phyloP scores from a whole-genome alignment of 768 basidiomycete species.

The Tulasnella sp. region DNA sequence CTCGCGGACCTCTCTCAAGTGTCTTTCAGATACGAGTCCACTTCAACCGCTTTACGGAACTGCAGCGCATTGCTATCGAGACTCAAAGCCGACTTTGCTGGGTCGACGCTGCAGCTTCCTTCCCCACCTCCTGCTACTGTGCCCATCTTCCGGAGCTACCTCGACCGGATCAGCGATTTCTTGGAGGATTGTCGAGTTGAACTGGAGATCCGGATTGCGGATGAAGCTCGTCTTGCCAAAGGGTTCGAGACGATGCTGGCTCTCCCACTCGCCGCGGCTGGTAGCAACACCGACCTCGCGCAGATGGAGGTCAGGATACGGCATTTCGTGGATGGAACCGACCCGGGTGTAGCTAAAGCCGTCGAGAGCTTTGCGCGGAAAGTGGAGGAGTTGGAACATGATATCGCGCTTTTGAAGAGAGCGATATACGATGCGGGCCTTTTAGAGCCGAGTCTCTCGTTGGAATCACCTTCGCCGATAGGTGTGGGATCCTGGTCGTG shows the following conservation, averaged over 20 bases:
- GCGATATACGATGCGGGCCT: conserved; percentile 47
- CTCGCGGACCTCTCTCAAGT: background rate
- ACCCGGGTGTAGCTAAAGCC: conserved; percentile 47
- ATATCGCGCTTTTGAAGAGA: conserved; percentile 65
- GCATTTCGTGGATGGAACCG: conserved; percentile 54
- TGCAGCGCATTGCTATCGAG: conserved; percentile 64
- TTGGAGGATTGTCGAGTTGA: conserved; percentile 78
- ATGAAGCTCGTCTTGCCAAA: conserved; percentile 59
- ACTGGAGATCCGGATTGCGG: conserved; percentile 70
- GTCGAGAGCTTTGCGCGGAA: conserved; percentile 51
- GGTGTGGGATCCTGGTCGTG: conserved; percentile 43
- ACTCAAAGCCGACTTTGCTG: conserved; percentile 40
- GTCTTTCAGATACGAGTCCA: conserved; percentile 50
- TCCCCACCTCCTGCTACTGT: background rate
- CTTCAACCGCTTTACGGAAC: conserved; percentile 62
- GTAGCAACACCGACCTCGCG: conserved; percentile 31
- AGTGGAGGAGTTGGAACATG: conserved; percentile 68
- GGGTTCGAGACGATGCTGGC: conserved; percentile 68
- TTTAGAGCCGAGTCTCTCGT: conserved; percentile 4
- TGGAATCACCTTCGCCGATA: conserved; percentile 24
- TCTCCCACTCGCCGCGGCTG: conserved; percentile 45
- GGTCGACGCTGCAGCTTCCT: conserved; percentile 22
- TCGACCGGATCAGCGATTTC: conserved; percentile 65
- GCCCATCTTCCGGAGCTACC: conserved; percentile 39
- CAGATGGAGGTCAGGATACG: conserved; percentile 49